Conservation (phyloP, 106 monocot species). For the Cymbidium sinense region DNA sequence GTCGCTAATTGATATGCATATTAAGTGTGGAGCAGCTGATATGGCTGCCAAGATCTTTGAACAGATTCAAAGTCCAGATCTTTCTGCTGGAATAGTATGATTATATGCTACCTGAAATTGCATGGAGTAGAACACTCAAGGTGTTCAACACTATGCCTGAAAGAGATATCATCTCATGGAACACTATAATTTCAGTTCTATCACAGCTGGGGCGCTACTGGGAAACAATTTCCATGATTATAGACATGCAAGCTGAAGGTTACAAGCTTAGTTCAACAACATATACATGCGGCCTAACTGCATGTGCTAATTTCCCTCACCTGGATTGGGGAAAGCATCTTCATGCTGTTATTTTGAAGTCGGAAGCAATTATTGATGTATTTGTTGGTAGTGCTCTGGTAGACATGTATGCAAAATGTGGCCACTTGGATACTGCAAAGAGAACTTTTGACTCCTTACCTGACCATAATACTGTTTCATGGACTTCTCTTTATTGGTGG, state of each 20-base stretch:
- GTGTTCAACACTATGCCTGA: constrained; percentile 55
- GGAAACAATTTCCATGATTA: constrained; percentile 39
- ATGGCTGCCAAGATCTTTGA: constrained; percentile 46
- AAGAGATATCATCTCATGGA: constrained; percentile 74
- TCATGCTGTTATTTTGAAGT: constrained; percentile 59
- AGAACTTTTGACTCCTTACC: constrained; percentile 41
- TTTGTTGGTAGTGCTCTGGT: constrained; percentile 67
- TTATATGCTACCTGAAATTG: constrained; percentile 42
- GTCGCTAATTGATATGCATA: constrained; percentile 65
- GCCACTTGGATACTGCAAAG: constrained; percentile 48
- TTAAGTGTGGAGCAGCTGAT: constrained; percentile 49
- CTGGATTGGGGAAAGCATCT: constrained; percentile 61
- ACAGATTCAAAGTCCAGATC: constrained; percentile 31
- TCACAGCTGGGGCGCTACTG: constrained; percentile 26
- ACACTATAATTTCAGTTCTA: constrained; percentile 65
- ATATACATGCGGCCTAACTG: constrained; percentile 57
- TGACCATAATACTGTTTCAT: constrained; percentile 39
- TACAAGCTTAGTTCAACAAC: constrained; percentile 44
- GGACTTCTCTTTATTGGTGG: constrained; percentile 76
- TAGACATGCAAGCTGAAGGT: constrained; percentile 49
- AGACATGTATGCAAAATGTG: constrained; percentile 83
- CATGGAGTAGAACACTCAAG: constrained; percentile 32
- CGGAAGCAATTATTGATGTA: constrained; percentile 26
- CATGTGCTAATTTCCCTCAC: constrained; percentile 41
- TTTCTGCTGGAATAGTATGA: constrained; percentile 80